These are phyloP conservation scores for Tuber magnatum DNA, from an alignment of 495 filamentous ascomycete species.

Conservation along the genomic window DNA sequence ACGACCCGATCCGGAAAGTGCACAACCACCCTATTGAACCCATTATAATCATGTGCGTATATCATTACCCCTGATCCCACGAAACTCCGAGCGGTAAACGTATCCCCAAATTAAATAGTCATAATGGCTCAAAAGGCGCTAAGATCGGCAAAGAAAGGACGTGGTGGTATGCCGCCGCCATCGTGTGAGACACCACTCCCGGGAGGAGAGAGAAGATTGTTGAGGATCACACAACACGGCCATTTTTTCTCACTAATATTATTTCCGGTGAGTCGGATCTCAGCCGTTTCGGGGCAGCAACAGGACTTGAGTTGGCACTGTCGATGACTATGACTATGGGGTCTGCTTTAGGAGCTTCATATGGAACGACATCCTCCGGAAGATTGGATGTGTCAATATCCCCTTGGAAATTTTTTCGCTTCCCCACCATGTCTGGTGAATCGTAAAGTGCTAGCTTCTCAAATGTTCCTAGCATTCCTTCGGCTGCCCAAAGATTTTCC, in stretches of 20 bases:
- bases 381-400: conserved; percentile 34
- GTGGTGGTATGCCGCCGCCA: not conserved
- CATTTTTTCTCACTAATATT: conserved; percentile 1
- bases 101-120: not conserved
- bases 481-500: conserved; percentile 37
- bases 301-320: conserved; percentile 1
- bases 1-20: not conserved
- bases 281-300: conserved; percentile 17
- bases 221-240: not conserved
- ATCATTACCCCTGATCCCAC: not conserved
- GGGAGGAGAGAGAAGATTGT: not conserved
- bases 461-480: conserved; percentile 34
- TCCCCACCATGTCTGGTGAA: conserved; percentile 17
- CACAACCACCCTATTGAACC: not conserved
- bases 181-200: not conserved
- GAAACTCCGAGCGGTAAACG: not conserved
- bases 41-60: not conserved
- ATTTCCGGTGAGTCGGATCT: conserved; percentile 24
- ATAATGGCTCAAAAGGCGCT: not conserved
- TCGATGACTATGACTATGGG: conserved; percentile 3
- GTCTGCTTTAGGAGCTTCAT: conserved; percentile 21
- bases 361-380: conserved; percentile 29
- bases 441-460: conserved; percentile 37
- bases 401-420: conserved; percentile 30
- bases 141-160: not conserved